Evolutionary conservation across 1,284 basidiomycete species (phyloP), one percentile per base, ranked within the genome.

Genomic region (Anthracocystis setariae): DNA sequence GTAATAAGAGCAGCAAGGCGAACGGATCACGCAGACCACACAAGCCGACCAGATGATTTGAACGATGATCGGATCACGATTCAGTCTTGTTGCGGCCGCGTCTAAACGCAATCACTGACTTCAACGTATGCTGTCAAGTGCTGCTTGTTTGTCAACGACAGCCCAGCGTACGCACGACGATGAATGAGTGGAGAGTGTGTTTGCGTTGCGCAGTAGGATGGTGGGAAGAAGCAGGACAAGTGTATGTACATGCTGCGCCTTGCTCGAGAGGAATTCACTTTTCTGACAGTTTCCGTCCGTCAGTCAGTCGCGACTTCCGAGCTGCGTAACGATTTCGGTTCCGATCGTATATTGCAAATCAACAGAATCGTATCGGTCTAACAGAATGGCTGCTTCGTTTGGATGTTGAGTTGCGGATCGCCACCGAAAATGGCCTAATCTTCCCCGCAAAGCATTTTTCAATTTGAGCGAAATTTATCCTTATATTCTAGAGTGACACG

Each of bases 11-110:
- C 46, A 47, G 49, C 54, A 48, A 25, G 38, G 47, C 54, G 48
- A 50, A 49, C 21, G 37, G 40, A 39, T 40, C 38, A 47, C 21
- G 49, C 55, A 65, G 47, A 49, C 55, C 42, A 58, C 62, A 55
- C 46, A 39, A 45, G 27, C 24, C 53, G 44, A 51, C 42, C 8
- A 27, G 25, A 25, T 49, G 25, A 32, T 35, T 20, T 35, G 35
- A n/a, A 37, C 20, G 42, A 49, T 53, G 55, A 49, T 45, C 49
- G 33, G 45, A 44, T 48, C 48, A 56, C 38, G 38, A 5, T 25
- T 48, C n/a, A 47, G 25, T 39, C 29, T 33, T 33, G 9, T 20
- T 33, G 46, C 35, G 29, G 27, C 20, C 4, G 37, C 18, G 48
- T 44, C 24, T 52, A 52, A 53, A 56, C 47, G 25, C 33, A 37